These are phyloP conservation scores for Suhomyces taliae DNA, from an alignment of 1,139 yeast genomes.

Conservation along the genomic window DNA sequence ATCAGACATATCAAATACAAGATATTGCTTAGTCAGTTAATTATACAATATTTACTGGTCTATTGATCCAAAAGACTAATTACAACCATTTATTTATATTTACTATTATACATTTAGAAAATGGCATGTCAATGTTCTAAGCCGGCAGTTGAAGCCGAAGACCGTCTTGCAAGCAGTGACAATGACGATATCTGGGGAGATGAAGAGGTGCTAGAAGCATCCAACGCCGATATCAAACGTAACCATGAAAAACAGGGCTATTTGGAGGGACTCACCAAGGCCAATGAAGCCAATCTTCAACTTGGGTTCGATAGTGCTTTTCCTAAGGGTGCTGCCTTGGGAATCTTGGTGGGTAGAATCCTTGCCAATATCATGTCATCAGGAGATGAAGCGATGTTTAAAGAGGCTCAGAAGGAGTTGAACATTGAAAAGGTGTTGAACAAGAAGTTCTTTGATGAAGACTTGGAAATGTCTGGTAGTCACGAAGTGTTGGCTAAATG, in stretches of 20 bases:
- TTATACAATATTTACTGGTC: too few relatives aligned
- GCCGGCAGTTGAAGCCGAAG: conserved; percentile 6
- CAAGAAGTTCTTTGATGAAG: conserved; percentile 49
- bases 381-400: conserved; percentile 22
- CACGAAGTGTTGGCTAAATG: conserved; percentile 32
- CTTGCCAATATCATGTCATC: conserved; percentile 44
- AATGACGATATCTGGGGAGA: conserved; percentile 48
- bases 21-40: too few relatives aligned
- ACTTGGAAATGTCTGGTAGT: conserved; percentile 36
- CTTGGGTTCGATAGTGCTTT: conserved; percentile 79
- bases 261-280: conserved; percentile 71
- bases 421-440: conserved; percentile 52
- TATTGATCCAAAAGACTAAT: too few relatives aligned
- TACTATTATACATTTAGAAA: not conserved
- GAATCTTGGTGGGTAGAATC: conserved; percentile 63
- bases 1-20: not conserved
- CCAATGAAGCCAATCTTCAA: conserved; percentile 72
- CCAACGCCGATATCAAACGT: conserved; percentile 47
- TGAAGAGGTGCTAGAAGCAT: conserved; percentile 29
- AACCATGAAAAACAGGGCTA: conserved; percentile 84
- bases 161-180: not conserved
- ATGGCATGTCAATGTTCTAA: conserved; percentile 8
- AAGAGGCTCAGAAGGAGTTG: conserved; percentile 50
- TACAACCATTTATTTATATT: not conserved
- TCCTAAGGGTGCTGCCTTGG: conserved; percentile 72